phyloP scores from a whole-genome alignment of 1,284 basidiomycete species.

The Malassezia psittaci region DNA sequence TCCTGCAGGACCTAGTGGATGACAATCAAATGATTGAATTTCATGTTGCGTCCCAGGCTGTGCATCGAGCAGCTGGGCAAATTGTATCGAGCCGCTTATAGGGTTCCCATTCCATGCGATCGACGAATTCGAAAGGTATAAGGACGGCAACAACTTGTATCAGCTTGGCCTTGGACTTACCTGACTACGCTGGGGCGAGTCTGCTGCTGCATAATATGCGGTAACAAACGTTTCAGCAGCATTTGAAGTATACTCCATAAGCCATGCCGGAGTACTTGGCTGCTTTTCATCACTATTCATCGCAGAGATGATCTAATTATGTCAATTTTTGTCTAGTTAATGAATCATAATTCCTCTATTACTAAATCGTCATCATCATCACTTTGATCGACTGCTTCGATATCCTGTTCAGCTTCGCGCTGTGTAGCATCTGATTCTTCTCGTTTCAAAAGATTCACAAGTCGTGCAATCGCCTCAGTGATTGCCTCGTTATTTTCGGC shows the following conservation, averaged over 20 bases:
- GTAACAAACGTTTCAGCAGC: conserved; percentile 43
- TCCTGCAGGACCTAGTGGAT: conserved; percentile 28
- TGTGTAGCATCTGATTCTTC: conserved; percentile 37
- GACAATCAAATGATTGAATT: conserved; percentile 40
- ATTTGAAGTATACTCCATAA: conserved; percentile 36
- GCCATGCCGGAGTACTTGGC: conserved; percentile 16
- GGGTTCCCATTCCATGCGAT: conserved; percentile 46
- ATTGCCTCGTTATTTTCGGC: conserved; percentile 65
- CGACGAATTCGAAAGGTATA: conserved; percentile 38
- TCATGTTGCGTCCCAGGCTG: conserved; percentile 45
- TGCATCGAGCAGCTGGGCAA: conserved; percentile 31
- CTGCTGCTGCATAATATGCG: conserved; percentile 44
- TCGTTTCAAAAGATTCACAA: conserved; percentile 45
- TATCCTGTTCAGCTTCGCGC: conserved; percentile 25
- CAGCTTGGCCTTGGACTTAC: background rate
- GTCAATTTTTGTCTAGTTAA: conserved; percentile 33
- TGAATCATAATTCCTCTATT: conserved; percentile 9
- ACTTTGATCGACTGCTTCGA: conserved; percentile 22
- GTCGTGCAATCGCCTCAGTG: conserved; percentile 38
- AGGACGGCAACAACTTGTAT: conserved; percentile 32
- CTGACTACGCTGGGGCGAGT: conserved; percentile 36
- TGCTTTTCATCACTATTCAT: background rate
- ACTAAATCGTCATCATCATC: conserved; percentile 13
- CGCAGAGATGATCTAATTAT: background rate
- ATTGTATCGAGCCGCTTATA: conserved; percentile 34